Evolutionary conservation across 2,329 filamentous ascomycete genomes (phyloP).

Genomic region (Dothideomycetes sp.): DNA sequence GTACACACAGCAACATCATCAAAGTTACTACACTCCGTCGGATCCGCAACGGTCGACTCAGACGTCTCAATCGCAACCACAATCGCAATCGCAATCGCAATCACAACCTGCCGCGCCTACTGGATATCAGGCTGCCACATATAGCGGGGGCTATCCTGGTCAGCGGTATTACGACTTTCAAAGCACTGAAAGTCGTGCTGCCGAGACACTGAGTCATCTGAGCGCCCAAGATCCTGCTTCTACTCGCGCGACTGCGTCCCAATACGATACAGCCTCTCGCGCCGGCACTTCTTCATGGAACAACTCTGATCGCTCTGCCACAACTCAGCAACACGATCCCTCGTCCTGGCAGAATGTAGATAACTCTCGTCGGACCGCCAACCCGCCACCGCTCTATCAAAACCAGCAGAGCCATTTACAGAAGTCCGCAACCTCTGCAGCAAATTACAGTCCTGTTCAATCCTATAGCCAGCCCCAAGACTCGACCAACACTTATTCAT

Average conservation of each 20-base stretch:
- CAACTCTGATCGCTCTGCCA: background rate
- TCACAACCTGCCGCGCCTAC: conserved; percentile 6
- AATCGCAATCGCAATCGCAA: conserved; percentile 3
- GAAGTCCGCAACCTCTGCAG: background rate
- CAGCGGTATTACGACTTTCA: conserved; percentile 7
- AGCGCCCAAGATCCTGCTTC: conserved; percentile 11
- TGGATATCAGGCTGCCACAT: conserved; percentile 4
- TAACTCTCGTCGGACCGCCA: background rate
- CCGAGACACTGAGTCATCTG: conserved; percentile 15
- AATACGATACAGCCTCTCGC: background rate
- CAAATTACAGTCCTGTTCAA: conserved; percentile 3
- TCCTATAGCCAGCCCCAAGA: conserved; percentile 5
- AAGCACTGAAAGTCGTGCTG: conserved; percentile 14
- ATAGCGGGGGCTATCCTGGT: background rate
- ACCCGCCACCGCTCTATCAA: conserved; percentile 4
- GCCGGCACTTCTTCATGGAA: conserved; percentile 7
- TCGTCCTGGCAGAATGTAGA: conserved; percentile 5
- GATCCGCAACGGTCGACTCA: conserved; percentile 8
- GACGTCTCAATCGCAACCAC: conserved; percentile 6
- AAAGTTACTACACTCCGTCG: conserved; percentile 2
- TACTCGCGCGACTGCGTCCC: background rate
- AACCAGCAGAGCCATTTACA: background rate
- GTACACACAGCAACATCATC: conserved; percentile 17
- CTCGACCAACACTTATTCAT: conserved; percentile 3
- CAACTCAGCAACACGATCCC: background rate